Evolutionary conservation across 768 basidiomycete genomes (phyloP).

Genomic region (Tricholoma sp.): DNA sequence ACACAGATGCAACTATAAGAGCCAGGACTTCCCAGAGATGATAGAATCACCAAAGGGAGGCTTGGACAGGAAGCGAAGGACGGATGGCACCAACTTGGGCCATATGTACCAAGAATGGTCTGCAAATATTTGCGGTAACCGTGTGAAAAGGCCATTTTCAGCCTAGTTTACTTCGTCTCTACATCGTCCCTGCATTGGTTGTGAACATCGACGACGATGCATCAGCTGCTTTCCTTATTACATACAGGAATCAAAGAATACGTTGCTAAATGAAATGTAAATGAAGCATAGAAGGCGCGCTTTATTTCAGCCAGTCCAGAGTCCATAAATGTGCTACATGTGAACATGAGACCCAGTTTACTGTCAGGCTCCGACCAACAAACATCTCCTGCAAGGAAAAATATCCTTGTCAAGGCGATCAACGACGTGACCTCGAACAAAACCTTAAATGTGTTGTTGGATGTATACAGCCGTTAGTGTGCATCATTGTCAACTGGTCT

Average conservation of each 20-base stretch:
- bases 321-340: too few relatives aligned
- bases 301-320: background rate
- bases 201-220: too few relatives aligned
- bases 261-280: background rate
- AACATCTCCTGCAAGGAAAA: too few relatives aligned
- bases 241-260: background rate
- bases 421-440: too few relatives aligned
- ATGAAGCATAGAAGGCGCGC: background rate
- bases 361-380: too few relatives aligned
- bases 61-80: background rate
- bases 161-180: background rate
- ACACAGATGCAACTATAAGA: background rate
- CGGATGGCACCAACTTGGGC: background rate
- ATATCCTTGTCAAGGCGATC: too few relatives aligned
- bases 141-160: background rate
- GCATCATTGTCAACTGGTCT: too few relatives aligned
- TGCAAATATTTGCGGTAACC: conserved; percentile 4
- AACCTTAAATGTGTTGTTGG: too few relatives aligned
- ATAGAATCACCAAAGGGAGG: background rate
- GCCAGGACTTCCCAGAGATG: background rate
- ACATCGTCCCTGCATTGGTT: too few relatives aligned
- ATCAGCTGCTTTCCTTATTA: background rate
- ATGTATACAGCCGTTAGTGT: too few relatives aligned
- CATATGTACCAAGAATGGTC: background rate
- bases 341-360: too few relatives aligned